Conservation (phyloP, 140 eudicot genomes). For the Bidens hawaiensis region DNA sequence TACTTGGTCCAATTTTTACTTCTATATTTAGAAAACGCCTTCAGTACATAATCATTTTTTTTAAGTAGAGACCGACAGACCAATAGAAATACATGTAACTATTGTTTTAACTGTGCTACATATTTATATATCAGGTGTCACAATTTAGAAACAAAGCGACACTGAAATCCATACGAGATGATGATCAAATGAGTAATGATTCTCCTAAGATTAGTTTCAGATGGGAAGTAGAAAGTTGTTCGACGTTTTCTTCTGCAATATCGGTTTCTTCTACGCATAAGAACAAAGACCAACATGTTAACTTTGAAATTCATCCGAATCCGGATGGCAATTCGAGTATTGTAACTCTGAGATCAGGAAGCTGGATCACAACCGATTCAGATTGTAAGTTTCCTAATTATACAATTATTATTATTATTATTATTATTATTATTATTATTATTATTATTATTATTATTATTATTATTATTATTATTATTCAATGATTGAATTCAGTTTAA, state of each 20-base stretch:
- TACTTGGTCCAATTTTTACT: background rate
- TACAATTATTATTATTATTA: background rate
- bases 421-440: background rate
- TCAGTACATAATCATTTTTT: background rate
- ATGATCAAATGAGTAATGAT: slow-evolving; percentile 51
- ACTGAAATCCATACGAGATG: slow-evolving; percentile 36
- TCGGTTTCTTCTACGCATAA: slow-evolving; percentile 39
- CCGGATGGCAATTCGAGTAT: slow-evolving; percentile 29
- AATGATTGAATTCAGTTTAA: background rate
- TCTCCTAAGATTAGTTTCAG: slow-evolving; percentile 83
- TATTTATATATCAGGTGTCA: slow-evolving; percentile 37
- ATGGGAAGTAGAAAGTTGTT: slow-evolving; percentile 87
- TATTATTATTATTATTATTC: background rate
- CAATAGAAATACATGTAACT: background rate
- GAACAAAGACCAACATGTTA: slow-evolving; percentile 28
- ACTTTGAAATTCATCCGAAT: slow-evolving; percentile 34
- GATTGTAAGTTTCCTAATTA: slow-evolving; percentile 56
- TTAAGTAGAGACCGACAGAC: background rate
- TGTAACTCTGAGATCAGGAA: slow-evolving; percentile 35
- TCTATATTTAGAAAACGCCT: too few species aligned
- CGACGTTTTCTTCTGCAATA: slow-evolving; percentile 55
- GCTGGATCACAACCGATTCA: slow-evolving; percentile 87
- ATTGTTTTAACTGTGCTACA: background rate
- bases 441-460: background rate
- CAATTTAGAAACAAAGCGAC: slow-evolving; percentile 48